phyloP scores from a whole-genome alignment of 306 rosid species.

The Carpinus fangiana region DNA sequence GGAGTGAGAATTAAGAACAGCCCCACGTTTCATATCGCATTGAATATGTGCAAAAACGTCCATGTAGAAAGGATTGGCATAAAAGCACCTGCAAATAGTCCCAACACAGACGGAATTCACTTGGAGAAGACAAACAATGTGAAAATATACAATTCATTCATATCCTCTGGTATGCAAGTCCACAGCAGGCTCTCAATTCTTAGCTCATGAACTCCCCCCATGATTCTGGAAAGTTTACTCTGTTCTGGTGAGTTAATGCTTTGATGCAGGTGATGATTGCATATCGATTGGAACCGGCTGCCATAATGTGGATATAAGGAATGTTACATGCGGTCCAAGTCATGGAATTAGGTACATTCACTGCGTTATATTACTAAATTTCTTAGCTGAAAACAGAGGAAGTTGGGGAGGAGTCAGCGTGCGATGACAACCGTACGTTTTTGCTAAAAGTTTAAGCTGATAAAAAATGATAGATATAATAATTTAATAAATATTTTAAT shows the following conservation, averaged over 20 bases:
- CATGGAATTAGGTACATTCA: constrained; percentile 48
- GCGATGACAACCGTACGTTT: too few relatives aligned
- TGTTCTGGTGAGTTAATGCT: neutral
- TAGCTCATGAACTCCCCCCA: neutral
- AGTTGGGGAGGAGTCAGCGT: too few relatives aligned
- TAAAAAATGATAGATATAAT: too few relatives aligned
- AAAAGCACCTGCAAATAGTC: constrained; percentile 39
- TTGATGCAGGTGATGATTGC: constrained; percentile 50
- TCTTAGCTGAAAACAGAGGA: neutral
- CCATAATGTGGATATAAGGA: constrained; percentile 46
- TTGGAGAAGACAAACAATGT: constrained; percentile 43
- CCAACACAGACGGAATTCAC: constrained; percentile 63
- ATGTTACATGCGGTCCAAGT: constrained; percentile 52
- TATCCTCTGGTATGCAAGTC: constrained; percentile 34
- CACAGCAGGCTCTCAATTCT: neutral
- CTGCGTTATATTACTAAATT: neutral
- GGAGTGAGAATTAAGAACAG: constrained; percentile 46
- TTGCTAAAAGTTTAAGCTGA: too few relatives aligned
- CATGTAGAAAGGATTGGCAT: constrained; percentile 37
- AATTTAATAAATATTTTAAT: too few relatives aligned
- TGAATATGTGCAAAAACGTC: constrained; percentile 39
- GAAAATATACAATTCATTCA: constrained; percentile 37
- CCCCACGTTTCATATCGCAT: constrained; percentile 42
- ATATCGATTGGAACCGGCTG: constrained; percentile 55
- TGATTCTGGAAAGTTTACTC: neutral